Evolutionary conservation across 345 rosid genomes (phyloP).

Genomic region (Eucalyptus guilfoylei): DNA sequence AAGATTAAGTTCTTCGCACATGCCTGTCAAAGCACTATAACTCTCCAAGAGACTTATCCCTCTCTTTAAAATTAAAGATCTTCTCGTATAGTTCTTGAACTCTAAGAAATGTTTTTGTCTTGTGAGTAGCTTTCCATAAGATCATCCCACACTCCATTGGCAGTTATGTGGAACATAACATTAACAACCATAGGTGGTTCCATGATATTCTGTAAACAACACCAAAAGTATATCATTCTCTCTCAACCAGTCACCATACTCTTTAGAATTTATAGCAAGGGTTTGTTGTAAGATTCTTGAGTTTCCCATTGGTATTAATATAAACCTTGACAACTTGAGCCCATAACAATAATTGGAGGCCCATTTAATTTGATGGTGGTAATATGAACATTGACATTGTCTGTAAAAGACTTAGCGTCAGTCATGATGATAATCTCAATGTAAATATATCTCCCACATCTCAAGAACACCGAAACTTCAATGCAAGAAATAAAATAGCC

Average conservation of each 20-base stretch:
- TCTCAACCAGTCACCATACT: background rate
- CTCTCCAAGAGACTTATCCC: background rate
- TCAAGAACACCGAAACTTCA: background rate
- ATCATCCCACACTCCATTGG: background rate
- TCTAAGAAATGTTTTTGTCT: background rate
- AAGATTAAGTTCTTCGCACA: too few relatives aligned
- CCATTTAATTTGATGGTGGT: background rate
- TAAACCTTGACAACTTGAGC: background rate
- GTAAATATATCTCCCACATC: background rate
- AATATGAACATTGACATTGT: background rate
- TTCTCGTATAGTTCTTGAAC: background rate
- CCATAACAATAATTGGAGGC: background rate
- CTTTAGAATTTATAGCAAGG: background rate
- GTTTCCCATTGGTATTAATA: background rate
- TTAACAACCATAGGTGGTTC: background rate
- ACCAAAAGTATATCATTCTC: background rate
- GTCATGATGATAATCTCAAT: background rate
- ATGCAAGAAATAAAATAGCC: background rate
- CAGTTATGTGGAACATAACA: background rate
- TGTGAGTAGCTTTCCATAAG: background rate
- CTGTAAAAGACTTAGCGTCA: rapidly evolving
- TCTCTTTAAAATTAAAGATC: background rate
- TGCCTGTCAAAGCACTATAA: background rate
- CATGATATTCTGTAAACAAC: background rate
- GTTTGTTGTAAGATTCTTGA: background rate